Percentiles rank a stretch among this genome's conserved stretches.
These are phyloP conservation scores for Teratosphaeria destructans DNA, from an alignment of 2,329 filamentous ascomycete species.

Conservation along the genomic window DNA sequence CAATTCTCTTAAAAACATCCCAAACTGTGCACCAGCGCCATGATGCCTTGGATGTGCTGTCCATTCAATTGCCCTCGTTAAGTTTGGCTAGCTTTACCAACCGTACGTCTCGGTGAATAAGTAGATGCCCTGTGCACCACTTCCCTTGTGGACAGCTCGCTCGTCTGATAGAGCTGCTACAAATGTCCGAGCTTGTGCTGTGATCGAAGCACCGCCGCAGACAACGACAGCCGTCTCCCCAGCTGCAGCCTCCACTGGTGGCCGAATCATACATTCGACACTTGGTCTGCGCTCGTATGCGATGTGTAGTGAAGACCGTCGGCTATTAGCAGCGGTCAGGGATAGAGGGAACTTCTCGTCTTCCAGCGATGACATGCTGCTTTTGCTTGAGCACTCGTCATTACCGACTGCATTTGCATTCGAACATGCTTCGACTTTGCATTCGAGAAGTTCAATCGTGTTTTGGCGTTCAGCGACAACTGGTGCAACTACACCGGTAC, in stretches of 20 bases:
- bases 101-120: conserved; percentile 50
- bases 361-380: neutral
- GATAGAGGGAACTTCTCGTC: conserved; percentile 12
- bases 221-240: conserved; percentile 55
- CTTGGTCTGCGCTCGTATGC: conserved; percentile 42
- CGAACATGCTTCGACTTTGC: conserved; percentile 28
- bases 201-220: conserved; percentile 48
- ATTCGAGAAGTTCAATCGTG: neutral
- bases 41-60: neutral
- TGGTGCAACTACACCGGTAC: neutral
- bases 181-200: conserved; percentile 44
- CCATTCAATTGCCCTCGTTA: neutral
- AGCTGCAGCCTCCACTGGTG: conserved; percentile 46
- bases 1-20: too few relatives aligned
- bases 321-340: neutral
- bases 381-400: neutral
- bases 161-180: conserved; percentile 52
- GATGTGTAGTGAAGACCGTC: conserved; percentile 1
- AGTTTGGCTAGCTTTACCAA: conserved; percentile 20
- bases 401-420: conserved; percentile 11
- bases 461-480: neutral
- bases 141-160: conserved; percentile 56
- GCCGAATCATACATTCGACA: conserved; percentile 41
- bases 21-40: too few relatives aligned
- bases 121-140: conserved; percentile 54